Conservation (phyloP, 1,139 yeast species). For the Blastobotrys buckinghamii region DNA sequence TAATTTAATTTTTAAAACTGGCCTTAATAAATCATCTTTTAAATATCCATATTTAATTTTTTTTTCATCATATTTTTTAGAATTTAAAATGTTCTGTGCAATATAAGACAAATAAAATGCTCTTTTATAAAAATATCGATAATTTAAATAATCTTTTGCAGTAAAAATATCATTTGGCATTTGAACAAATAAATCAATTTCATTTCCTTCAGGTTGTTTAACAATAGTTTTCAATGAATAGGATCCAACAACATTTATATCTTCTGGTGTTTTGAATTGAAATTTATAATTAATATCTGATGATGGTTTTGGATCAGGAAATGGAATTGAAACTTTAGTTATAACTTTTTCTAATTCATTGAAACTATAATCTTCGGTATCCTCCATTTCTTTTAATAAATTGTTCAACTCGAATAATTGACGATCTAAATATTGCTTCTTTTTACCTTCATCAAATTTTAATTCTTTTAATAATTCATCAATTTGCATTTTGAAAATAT, state of each 20-base stretch:
- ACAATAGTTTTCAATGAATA: slow-evolving; percentile 84
- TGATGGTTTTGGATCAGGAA: slow-evolving; percentile 82
- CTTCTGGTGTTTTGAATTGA: slow-evolving; percentile 64
- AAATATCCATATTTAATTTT: slow-evolving; percentile 51
- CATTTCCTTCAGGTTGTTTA: slow-evolving; percentile 52
- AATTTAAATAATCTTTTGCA: slow-evolving; percentile 84
- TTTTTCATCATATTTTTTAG: slow-evolving; percentile 13
- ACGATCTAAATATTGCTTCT: slow-evolving; percentile 63
- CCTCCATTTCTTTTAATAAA: slow-evolving; percentile 56
- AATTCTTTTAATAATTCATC: slow-evolving; percentile 84
- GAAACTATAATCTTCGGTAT: slow-evolving; percentile 47
- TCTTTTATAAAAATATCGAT: slow-evolving; percentile 83
- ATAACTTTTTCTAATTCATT: slow-evolving; percentile 45
- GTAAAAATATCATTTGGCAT: slow-evolving; percentile 76
- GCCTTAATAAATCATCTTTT: slow-evolving; percentile 33
- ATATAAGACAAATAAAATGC: slow-evolving; percentile 79
- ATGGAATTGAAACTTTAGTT: slow-evolving; percentile 61
- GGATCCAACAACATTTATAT: slow-evolving; percentile 77
- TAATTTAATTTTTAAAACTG: slow-evolving; percentile 29
- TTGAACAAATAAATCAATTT: slow-evolving; percentile 71
- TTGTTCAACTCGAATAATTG: slow-evolving; percentile 73
- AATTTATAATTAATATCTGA: slow-evolving; percentile 62
- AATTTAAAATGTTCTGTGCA: slow-evolving; percentile 51
- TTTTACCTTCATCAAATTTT: slow-evolving; percentile 65
- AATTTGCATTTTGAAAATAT: slow-evolving; percentile 88